Conservation (phyloP, 805 yeast genomes). For the Cyberlindnera maritima region DNA sequence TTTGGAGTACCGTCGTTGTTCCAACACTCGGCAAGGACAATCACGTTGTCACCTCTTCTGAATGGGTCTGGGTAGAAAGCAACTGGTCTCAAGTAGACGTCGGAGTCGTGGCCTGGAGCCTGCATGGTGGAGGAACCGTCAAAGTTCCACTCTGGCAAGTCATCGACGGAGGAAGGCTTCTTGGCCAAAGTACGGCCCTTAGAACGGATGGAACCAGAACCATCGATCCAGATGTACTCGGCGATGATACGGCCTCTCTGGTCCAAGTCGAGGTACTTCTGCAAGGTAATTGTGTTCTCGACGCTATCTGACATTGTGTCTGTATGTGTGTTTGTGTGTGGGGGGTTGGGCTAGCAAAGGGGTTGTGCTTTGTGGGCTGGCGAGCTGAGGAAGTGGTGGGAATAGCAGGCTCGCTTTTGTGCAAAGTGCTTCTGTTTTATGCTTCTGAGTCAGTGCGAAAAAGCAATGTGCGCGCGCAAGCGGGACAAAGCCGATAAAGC, state of each 20-base stretch:
- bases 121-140: conserved; percentile 98
- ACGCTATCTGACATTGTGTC: conserved; percentile 40
- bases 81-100: conserved; percentile 92
- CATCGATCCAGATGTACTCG: conserved; percentile 98
- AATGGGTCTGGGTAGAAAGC: conserved; percentile 95
- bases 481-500: conserved; percentile 8
- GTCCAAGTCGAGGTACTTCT: conserved; percentile 78
- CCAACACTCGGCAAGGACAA: conserved; percentile 95
- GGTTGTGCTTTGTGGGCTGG: neutral
- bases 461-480: conserved; percentile 2
- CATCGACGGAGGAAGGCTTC: conserved; percentile 69
- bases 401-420: conserved; percentile 4
- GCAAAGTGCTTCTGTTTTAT: conserved; percentile 11
- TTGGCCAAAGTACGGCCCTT: conserved; percentile 85
- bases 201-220: conserved; percentile 86
- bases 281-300: conserved; percentile 72
- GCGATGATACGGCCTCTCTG: conserved; percentile 89
- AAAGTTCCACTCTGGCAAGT: conserved; percentile 98
- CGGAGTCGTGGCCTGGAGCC: conserved; percentile 98
- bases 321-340: conserved; percentile 1
- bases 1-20: conserved; percentile 99
- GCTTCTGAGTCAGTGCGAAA: conserved; percentile 11
- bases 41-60: conserved; percentile 95
- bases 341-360: neutral
- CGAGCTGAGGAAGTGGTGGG: neutral